Conservation (phyloP, 1,139 yeast genomes). For the Suhomyces taliae region DNA sequence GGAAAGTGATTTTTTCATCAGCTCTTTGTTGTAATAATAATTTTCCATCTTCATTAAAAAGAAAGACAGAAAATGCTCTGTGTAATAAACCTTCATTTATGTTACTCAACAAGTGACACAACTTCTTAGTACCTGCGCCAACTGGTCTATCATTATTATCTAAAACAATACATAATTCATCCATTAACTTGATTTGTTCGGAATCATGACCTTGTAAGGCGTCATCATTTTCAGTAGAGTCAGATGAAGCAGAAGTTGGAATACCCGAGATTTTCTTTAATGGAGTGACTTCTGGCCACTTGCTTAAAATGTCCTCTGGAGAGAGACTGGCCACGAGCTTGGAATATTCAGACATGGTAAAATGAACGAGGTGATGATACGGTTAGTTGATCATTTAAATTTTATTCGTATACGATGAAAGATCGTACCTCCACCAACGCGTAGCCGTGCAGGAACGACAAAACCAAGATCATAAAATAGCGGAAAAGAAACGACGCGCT, state of each 20-base stretch:
- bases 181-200: constrained; percentile 94
- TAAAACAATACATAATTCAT: constrained; percentile 90
- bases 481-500: too few species aligned
- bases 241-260: constrained; percentile 28
- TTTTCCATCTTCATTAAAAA: constrained; percentile 75
- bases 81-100: constrained; percentile 84
- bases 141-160: constrained; percentile 84
- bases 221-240: constrained; percentile 25
- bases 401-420: not conserved
- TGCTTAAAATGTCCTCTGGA: constrained; percentile 48
- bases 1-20: constrained; percentile 92
- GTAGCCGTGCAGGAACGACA: too few species aligned
- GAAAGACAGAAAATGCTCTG: constrained; percentile 92
- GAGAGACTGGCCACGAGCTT: constrained; percentile 53
- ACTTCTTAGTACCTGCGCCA: constrained; percentile 92
- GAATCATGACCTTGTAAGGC: constrained; percentile 84
- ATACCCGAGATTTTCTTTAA: constrained; percentile 49
- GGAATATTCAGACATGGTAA: constrained; percentile 37
- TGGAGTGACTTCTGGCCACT: constrained; percentile 59
- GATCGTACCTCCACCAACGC: too few species aligned
- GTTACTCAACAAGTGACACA: constrained; percentile 88
- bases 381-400: too few species aligned
- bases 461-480: too few species aligned
- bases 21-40: constrained; percentile 93
- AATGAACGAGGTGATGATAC: too few species aligned